Evolutionary conservation across 768 basidiomycete genomes (phyloP).

Genomic region (Hericium coralloides): DNA sequence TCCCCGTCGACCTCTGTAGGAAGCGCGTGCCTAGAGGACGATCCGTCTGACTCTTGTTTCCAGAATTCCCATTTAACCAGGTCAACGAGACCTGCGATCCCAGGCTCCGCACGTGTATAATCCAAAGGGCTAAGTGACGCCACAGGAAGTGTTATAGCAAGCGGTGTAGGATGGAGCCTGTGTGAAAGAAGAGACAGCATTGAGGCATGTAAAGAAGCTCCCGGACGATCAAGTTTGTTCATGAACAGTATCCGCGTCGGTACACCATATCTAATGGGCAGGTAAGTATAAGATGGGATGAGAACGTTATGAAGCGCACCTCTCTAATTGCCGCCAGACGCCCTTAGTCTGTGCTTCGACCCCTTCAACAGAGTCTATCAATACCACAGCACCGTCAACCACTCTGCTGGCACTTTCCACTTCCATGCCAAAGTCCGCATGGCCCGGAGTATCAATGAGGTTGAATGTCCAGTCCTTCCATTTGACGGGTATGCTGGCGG

Average conservation of each 20-base stretch:
- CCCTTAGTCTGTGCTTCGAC: constrained; percentile 87
- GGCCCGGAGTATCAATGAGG: constrained; percentile 85
- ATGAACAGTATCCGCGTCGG: constrained; percentile 70
- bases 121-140: constrained; percentile 63
- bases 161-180: constrained; percentile 66
- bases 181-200: constrained; percentile 66
- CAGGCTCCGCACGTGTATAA: constrained; percentile 70
- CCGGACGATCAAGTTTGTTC: constrained; percentile 84
- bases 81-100: constrained; percentile 78
- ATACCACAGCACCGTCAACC: constrained; percentile 80
- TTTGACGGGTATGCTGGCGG: constrained; percentile 81
- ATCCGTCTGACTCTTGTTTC: constrained; percentile 56
- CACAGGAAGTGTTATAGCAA: constrained; percentile 62
- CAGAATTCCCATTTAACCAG: constrained; percentile 79
- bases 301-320: constrained; percentile 45
- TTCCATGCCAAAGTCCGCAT: constrained; percentile 96
- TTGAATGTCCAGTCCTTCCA: constrained; percentile 85
- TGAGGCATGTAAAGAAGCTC: constrained; percentile 70
- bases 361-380: constrained; percentile 87
- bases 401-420: constrained; percentile 90
- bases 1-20: constrained; percentile 43
- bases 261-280: constrained; percentile 59
- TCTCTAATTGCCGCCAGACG: constrained; percentile 81
- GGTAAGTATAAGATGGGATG: not conserved
- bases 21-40: constrained; percentile 32